phyloP scores from a whole-genome alignment of 371 early-diverging fungal genomes.

The Smittium culicis region DNA sequence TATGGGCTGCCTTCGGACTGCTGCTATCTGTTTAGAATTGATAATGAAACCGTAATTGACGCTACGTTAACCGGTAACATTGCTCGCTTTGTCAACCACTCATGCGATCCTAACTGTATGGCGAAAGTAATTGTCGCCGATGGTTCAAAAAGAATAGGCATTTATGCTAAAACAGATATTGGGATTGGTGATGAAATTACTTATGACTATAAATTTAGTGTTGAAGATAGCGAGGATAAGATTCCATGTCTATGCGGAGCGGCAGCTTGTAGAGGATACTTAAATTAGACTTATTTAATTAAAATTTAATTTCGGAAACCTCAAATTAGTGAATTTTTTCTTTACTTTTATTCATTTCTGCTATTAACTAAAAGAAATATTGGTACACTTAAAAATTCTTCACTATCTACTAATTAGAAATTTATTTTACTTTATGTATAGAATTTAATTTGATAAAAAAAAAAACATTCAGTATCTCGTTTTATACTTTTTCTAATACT shows the following conservation, averaged over 20 bases:
- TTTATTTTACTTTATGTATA: no score
- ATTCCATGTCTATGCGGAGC: conserved; percentile 91
- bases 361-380: no score
- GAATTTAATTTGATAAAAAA: no score
- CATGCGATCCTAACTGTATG: conserved; percentile 95
- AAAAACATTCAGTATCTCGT: no score
- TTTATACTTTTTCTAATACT: no score
- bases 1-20: neutral
- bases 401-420: no score
- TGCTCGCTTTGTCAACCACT: conserved; percentile 97
- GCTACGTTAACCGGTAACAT: conserved; percentile 96
- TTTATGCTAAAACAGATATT: conserved; percentile 79
- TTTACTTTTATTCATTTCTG: no score
- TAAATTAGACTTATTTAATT: conserved; percentile 29
- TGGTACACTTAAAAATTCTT: no score
- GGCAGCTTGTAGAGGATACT: conserved; percentile 57
- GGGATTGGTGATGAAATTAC: conserved; percentile 93
- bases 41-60: conserved; percentile 91
- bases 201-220: conserved; percentile 96
- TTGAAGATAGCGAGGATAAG: conserved; percentile 60
- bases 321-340: no score
- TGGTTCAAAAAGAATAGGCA: conserved; percentile 81
- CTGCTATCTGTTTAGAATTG: conserved; percentile 85
- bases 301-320: no score
- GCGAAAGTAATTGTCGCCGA: conserved; percentile 72